phyloP scores from a whole-genome alignment of 208 protist species.

The Trypanosoma theileri region DNA sequence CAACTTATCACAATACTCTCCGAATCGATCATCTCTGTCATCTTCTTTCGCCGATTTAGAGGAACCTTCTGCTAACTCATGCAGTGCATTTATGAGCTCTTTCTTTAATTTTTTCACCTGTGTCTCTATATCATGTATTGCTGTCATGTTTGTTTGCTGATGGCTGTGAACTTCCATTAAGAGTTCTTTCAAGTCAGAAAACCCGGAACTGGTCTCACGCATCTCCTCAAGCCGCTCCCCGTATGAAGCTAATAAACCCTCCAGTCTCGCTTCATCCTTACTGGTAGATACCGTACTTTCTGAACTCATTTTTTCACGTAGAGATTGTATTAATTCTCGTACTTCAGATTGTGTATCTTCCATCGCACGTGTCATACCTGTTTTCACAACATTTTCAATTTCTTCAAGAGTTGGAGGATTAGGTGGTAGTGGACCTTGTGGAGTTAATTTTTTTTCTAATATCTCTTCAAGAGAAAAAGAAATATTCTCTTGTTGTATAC shows the following conservation, averaged over 20 bases:
- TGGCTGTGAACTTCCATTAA: slow-evolving; percentile 31
- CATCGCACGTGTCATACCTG: slow-evolving; percentile 13
- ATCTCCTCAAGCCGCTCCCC: slow-evolving; percentile 28
- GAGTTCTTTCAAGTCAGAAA: slow-evolving; percentile 21
- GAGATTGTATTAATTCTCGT: slow-evolving; percentile 1
- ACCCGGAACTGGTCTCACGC: slow-evolving; percentile 10
- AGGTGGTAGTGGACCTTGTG: neutral
- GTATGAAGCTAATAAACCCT: slow-evolving; percentile 21
- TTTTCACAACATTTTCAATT: slow-evolving; percentile 15
- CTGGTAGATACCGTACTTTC: neutral
- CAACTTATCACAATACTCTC: slow-evolving; percentile 37
- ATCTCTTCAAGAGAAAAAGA: slow-evolving; percentile 35
- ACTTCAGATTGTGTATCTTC: slow-evolving; percentile 22
- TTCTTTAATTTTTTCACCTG: slow-evolving; percentile 47
- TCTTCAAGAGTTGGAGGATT: neutral
- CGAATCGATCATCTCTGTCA: slow-evolving; percentile 20
- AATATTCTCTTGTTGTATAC: slow-evolving; percentile 56
- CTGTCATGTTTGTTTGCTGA: slow-evolving; percentile 19
- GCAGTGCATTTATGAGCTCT: slow-evolving; percentile 11
- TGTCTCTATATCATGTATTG: slow-evolving; percentile 14
- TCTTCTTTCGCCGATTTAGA: slow-evolving; percentile 27
- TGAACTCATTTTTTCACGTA: neutral
- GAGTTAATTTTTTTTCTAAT: slow-evolving; percentile 15
- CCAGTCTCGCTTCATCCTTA: slow-evolving; percentile 1
- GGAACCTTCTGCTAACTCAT: slow-evolving; percentile 12